Percentiles rank a stretch among this genome's conserved stretches.
phyloP scores from a whole-genome alignment of 2,329 filamentous ascomycete genomes.

The Teratosphaeria pseudoeucalypti region DNA sequence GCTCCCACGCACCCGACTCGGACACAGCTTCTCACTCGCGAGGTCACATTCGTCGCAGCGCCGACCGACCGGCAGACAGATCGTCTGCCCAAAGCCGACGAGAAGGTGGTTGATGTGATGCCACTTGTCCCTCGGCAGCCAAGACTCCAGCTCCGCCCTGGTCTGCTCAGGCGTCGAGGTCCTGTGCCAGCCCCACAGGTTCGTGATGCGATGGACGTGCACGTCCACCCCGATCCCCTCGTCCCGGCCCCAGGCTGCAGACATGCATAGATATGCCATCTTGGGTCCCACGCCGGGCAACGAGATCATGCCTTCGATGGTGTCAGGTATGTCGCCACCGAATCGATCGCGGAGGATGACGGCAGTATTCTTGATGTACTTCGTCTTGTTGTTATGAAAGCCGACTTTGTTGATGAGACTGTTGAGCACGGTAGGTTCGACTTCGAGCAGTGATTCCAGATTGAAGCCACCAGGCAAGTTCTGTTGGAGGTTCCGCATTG shows the following conservation, averaged over 20 bases:
- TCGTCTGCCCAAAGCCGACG: conserved; percentile 78
- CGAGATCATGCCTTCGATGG: conserved; percentile 61
- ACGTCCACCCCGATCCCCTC: conserved; percentile 88
- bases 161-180: conserved; percentile 77
- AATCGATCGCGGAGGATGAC: conserved; percentile 61
- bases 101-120: conserved; percentile 85
- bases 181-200: conserved; percentile 85
- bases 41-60: conserved; percentile 80
- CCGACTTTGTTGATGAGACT: conserved; percentile 72
- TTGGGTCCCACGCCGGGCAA: conserved; percentile 87
- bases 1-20: conserved; percentile 32
- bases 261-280: conserved; percentile 85
- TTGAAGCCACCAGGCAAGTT: conserved; percentile 60
- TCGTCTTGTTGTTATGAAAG: conserved; percentile 84
- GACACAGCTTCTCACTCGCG: conserved; percentile 64
- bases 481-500: conserved; percentile 68
- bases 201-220: conserved; percentile 89
- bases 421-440: conserved; percentile 57
- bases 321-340: conserved; percentile 67
- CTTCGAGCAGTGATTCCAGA: conserved; percentile 65
- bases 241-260: conserved; percentile 58
- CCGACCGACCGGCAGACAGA: conserved; percentile 69
- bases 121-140: conserved; percentile 79
- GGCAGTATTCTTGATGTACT: conserved; percentile 64
- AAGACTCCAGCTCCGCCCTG: conserved; percentile 60